Evolutionary conservation across 805 yeast genomes (phyloP).

Genomic region (Clavispora carvajalis): DNA sequence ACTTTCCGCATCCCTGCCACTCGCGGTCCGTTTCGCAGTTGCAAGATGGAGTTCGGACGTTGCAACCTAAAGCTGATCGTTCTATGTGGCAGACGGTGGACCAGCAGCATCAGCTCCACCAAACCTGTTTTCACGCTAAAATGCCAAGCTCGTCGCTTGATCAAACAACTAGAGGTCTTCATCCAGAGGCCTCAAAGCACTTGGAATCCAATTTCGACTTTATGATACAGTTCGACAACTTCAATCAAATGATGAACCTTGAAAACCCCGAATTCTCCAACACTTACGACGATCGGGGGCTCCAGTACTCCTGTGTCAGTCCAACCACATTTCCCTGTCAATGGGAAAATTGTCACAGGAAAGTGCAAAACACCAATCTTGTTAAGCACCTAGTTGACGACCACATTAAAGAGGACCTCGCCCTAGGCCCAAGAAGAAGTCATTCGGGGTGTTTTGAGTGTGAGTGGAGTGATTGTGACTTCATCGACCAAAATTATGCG

Average conservation of each 20-base stretch:
- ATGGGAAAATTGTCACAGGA: slow-evolving; percentile 61
- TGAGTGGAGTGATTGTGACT: slow-evolving; percentile 74
- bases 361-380: slow-evolving; percentile 29
- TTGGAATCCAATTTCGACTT: slow-evolving; percentile 33
- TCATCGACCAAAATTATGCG: slow-evolving; percentile 46
- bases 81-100: neutral
- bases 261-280: neutral
- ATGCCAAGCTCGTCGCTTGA: slow-evolving; percentile 20
- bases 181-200: slow-evolving; percentile 2
- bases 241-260: slow-evolving; percentile 13
- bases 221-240: slow-evolving; percentile 31
- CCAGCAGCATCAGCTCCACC: slow-evolving; percentile 26
- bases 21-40: slow-evolving; percentile 5
- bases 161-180: slow-evolving; percentile 1
- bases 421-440: slow-evolving; percentile 1
- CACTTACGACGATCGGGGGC: neutral
- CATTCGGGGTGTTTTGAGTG: slow-evolving; percentile 39
- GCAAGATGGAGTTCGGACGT: neutral
- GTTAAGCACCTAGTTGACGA: slow-evolving; percentile 36
- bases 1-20: slow-evolving; percentile 38
- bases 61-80: neutral
- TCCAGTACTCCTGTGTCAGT: neutral
- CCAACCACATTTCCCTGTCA: slow-evolving; percentile 37
- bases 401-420: slow-evolving; percentile 50
- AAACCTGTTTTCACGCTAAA: slow-evolving; percentile 43